phyloP scores from a whole-genome alignment of 2,329 filamentous ascomycete species.

The Pseudocercospora macadamiae region DNA sequence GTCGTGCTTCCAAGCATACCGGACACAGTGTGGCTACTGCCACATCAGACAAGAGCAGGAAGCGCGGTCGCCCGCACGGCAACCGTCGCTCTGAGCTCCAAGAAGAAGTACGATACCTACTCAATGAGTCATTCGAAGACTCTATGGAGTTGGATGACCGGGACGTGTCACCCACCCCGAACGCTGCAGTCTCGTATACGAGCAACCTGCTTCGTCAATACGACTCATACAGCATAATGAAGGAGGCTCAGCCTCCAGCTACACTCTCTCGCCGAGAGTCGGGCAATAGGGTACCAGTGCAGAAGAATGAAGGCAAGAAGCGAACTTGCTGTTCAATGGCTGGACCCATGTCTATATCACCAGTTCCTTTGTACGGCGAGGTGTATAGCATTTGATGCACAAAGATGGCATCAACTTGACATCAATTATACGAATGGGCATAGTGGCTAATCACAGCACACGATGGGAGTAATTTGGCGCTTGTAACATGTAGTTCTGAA shows the following conservation, averaged over 20 bases:
- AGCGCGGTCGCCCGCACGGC: constrained; percentile 37
- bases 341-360: constrained; percentile 29
- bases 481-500: constrained; percentile 5
- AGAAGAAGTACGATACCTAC: constrained; percentile 39
- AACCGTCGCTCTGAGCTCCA: constrained; percentile 38
- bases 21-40: constrained; percentile 20
- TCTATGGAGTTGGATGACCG: constrained; percentile 33
- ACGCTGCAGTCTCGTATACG: constrained; percentile 31
- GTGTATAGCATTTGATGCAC: constrained; percentile 10
- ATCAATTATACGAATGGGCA: constrained; percentile 2
- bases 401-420: constrained; percentile 6
- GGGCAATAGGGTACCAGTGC: constrained; percentile 31
- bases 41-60: constrained; percentile 28
- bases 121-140: constrained; percentile 35
- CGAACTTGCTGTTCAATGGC: constrained; percentile 35
- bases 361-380: constrained; percentile 30
- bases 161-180: constrained; percentile 32
- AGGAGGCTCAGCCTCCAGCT: constrained; percentile 32
- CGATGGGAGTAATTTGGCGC: not conserved
- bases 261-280: constrained; percentile 24
- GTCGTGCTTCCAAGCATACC: constrained; percentile 31
- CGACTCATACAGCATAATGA: constrained; percentile 22
- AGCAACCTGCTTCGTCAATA: constrained; percentile 31
- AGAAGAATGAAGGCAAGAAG: constrained; percentile 39
- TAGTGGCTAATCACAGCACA: constrained; percentile 8